Base-by-base conservation (phyloP, 306 rosid species). In the Calophaca sinica region DNA sequence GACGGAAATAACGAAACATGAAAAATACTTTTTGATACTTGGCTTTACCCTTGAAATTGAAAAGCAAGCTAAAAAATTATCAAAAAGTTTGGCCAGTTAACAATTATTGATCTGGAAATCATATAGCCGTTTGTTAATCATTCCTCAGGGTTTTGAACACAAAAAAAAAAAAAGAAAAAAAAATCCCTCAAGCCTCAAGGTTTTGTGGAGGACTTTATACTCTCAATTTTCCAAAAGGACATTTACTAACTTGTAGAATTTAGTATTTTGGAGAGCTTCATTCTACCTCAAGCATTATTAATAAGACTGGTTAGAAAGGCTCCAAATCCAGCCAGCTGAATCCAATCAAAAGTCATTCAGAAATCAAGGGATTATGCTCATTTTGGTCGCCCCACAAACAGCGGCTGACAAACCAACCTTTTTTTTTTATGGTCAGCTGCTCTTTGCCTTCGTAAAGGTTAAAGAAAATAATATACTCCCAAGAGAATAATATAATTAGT, bases 351-450 rank as follows among this genome's bases (percentile, higher is more conserved):
- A 61, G 63, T 77, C 82, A 70, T 77, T 76, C 83, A 53, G 62
- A 80, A 83, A 83, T 85, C 74, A 83, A 15, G 90, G 91, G 70
- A 79, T 74, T 71, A 72, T 87, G 86, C 73, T 64, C 49, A 74
- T 70, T 20, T 83, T 32, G 33, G 80, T 74, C 67, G 57, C 83
- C 84, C 91, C 86, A 79, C 84, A 57, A 7, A 68, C 71, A 61
- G 57, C 68, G 26, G 26, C 1, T 49, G 35, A 33, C 64, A 63
- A 44, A 70, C 76, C 42, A 84, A 62, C 35, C 68, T 72, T 61
- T 57, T 64, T 62, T 70, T 70, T 75, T 70, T 63, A 62, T 67
- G 70, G 75, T 66, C 42, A 62, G 9, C 31, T 46, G 63, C 79
- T 77, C 54, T 52, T 0, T 74, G 77, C 8, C 38, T 75, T 62